These are phyloP conservation scores for Nepenthes alata DNA, from an alignment of 179 eudicot species.

Conservation along the genomic window DNA sequence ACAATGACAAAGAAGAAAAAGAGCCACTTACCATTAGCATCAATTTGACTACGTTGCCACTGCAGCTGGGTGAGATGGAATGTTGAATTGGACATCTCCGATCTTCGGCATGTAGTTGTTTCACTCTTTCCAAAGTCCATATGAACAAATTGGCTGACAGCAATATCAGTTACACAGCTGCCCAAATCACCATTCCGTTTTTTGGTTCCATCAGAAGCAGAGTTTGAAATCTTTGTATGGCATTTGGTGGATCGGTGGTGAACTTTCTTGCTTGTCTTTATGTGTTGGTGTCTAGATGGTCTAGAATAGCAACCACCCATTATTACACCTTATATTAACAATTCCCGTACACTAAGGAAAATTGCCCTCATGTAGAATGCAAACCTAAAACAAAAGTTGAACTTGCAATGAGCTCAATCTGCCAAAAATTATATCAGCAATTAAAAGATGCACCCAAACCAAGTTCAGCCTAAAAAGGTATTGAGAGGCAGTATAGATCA, in stretches of 20 bases:
- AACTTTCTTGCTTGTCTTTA: slow-evolving; percentile 18
- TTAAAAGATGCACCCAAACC: too few relatives aligned
- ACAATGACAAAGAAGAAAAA: background rate
- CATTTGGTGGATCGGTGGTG: slow-evolving; percentile 13
- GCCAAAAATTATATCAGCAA: too few relatives aligned
- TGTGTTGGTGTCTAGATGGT: slow-evolving; percentile 15
- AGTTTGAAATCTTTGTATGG: slow-evolving; percentile 8
- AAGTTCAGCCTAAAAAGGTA: too few relatives aligned
- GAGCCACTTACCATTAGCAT: slow-evolving; percentile 28
- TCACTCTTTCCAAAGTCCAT: slow-evolving; percentile 29
- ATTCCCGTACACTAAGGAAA: background rate
- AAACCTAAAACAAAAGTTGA: too few relatives aligned
- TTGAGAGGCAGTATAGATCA: too few relatives aligned
- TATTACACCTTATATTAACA: background rate
- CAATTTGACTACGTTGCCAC: slow-evolving; percentile 25
- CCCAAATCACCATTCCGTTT: slow-evolving; percentile 27
- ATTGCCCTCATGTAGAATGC: background rate
- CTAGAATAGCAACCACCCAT: slow-evolving; percentile 40
- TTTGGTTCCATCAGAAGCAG: slow-evolving; percentile 22
- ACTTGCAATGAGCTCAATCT: too few relatives aligned
- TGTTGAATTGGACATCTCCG: slow-evolving; percentile 36
- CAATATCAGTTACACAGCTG: slow-evolving; percentile 12
- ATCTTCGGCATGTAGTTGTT: slow-evolving; percentile 30
- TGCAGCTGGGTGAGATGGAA: slow-evolving; percentile 42
- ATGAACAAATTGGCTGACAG: slow-evolving; percentile 35